These are phyloP conservation scores for Podospora appendiculata DNA, from an alignment of 495 filamentous ascomycete species.

Conservation along the genomic window DNA sequence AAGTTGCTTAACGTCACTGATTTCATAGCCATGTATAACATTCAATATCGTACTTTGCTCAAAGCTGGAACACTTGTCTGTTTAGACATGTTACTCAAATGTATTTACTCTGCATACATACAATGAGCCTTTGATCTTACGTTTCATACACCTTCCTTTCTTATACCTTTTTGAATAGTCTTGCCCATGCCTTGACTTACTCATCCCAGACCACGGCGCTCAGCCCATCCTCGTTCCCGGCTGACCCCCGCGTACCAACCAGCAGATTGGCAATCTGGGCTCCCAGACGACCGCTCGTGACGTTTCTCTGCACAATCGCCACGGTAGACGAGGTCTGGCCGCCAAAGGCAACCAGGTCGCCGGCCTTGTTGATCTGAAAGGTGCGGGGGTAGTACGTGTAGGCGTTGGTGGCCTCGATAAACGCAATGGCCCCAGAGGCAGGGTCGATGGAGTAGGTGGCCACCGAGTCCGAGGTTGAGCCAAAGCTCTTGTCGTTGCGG, in stretches of 20 bases:
- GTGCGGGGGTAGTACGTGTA: constrained; percentile 39
- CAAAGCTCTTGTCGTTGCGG: constrained; percentile 30
- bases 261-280: constrained; percentile 28
- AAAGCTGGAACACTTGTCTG: no score
- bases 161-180: no score
- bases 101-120: no score
- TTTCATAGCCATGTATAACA: no score
- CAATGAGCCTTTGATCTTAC: no score
- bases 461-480: constrained; percentile 22
- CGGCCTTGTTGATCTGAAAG: constrained; percentile 51
- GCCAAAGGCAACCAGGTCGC: constrained; percentile 51
- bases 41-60: no score
- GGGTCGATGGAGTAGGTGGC: constrained; percentile 25
- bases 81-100: no score
- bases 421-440: constrained; percentile 18
- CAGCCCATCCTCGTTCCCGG: constrained; percentile 31
- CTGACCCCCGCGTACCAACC: constrained; percentile 23
- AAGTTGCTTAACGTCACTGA: no score
- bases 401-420: constrained; percentile 24
- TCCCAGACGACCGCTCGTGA: constrained; percentile 41
- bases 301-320: constrained; percentile 49
- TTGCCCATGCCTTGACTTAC: no score
- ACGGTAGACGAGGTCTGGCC: constrained; percentile 52
- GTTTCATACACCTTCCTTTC: no score
- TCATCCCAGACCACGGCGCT: constrained; percentile 33